Evolutionary conservation across 1,284 basidiomycete species (phyloP), one percentile per base, ranked within the genome.

Genomic region (Phellinidium pouzarii): DNA sequence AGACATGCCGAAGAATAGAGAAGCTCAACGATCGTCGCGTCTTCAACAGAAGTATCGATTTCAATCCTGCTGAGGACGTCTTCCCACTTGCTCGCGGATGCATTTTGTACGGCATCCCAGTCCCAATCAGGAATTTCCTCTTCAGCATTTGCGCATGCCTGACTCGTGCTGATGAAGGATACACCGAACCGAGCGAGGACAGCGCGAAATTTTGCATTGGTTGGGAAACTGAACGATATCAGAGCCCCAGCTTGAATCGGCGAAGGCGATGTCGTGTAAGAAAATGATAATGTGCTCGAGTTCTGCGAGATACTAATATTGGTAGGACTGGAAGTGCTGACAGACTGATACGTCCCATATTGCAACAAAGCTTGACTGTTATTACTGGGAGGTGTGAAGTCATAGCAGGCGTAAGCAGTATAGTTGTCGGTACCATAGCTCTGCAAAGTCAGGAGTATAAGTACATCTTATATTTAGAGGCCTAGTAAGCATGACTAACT

Each of bases 341-440:
- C 56, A 5, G 72, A 71, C 47, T 71, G 63, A 56, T 70, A 76
- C 1, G 71, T 74, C 11, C 73, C 74, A 37, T 66, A 69, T 48
- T 58, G 59, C 3, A 57, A 54, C 17, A 69, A 58, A 11, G 29
- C 38, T 52, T 62, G 65, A 38, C 23, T 50, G 19, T n/a, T 45
- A 11, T 54, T 52, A 3, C 59, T 56, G 41, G 61, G 60, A 1
- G 66, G 58, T 3, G 58, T 46, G 48, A 76, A 75, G 58, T 77
- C 75, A 57, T 76, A 76, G 59, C 75, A 77, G 8, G 65, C 74
- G 52, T 66, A 73, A 1, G 65, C 73, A 4, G 73, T 76, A 57
- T 76, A 77, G 59, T 76, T 76, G 47, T 71, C 68, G 11, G 68
- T 65, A 7, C 75, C 75, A 52, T 76, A 76, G 60, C 74, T 74